Evolutionary conservation across 768 basidiomycete species (phyloP), one percentile per base, ranked within the genome.

Genomic region (Lentinula sp.): DNA sequence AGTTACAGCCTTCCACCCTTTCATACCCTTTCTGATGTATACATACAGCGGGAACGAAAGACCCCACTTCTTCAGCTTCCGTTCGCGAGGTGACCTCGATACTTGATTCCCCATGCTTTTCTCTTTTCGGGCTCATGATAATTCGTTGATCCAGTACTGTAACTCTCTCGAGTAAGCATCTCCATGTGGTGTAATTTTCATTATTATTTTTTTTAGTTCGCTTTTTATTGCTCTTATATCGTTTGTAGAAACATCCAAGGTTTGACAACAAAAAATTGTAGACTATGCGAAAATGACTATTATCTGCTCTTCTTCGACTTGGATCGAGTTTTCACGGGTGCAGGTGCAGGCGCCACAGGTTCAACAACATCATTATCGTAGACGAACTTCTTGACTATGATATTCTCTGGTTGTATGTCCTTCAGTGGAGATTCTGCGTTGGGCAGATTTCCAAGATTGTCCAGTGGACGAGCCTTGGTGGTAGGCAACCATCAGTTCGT

Each of bases 341-440:
- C n/a, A 66, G 62, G 21, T 64, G 70, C 16, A 68, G 65, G 15
- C 61, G 63, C n/a, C n/a, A 60, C 49, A 51, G 40, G 48, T 10
- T 34, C 64, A 57, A 80, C 78, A 3, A 79, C 66, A 65, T 93
- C 91, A 61, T 85, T 84, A 63, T 92, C 89, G 62, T 92, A 93
- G 18, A 93, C 81, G 70, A 85, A 90, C 69, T 84, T 91, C 75
- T 90, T 89, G 43, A 93, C 85, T 56, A 83, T 74, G 56, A 93
- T 72, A 55, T 84, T 85, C 70, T 92, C 89, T 28, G 77, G 75
- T 23, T 80, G 76, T 35, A 92, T 76, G 39, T 87, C 81, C 55
- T 74, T 70, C 28, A 86, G 71, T 1, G 87, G 85, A 16, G 78
- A 70, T 35, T 84, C 80, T 34, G 80, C 78, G 65, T 86, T 78